These are phyloP conservation scores for Calycina marina DNA, from an alignment of 2,329 filamentous ascomycete species.

Conservation along the genomic window DNA sequence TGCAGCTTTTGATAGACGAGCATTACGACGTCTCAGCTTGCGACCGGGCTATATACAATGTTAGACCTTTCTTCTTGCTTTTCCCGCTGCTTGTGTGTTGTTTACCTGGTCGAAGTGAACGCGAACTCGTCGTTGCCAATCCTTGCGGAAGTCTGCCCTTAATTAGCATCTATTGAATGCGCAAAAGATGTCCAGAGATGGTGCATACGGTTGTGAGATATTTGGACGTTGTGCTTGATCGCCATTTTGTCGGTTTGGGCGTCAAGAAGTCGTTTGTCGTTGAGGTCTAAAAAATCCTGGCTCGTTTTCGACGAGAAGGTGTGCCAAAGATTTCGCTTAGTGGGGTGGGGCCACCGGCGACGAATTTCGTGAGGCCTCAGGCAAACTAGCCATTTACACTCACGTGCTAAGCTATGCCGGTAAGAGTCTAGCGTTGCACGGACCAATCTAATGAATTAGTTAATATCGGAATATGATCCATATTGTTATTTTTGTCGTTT, in stretches of 20 bases:
- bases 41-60: conserved; percentile 66
- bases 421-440: too few relatives aligned
- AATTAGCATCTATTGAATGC: conserved; percentile 19
- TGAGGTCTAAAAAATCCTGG: too few relatives aligned
- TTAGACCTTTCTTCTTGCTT: conserved; percentile 17
- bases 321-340: too few relatives aligned
- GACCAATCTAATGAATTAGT: too few relatives aligned
- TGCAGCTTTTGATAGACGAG: conserved; percentile 88
- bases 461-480: too few relatives aligned
- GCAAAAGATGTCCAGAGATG: conserved; percentile 9
- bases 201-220: conserved; percentile 81
- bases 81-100: conserved; percentile 12
- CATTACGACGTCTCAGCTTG: conserved; percentile 84
- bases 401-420: too few relatives aligned
- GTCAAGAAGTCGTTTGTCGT: conserved; percentile 18
- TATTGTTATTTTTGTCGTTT: conserved; percentile 10
- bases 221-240: conserved; percentile 99
- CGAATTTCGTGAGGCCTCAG: too few relatives aligned
- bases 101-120: conserved; percentile 99
- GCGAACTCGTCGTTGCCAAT: conserved; percentile 98
- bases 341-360: too few relatives aligned
- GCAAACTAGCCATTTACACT: too few relatives aligned
- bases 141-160: conserved; percentile 85
- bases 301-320: too few relatives aligned
- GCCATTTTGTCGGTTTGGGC: conserved; percentile 36